Percentiles rank a stretch among this genome's conserved stretches.
Conservation (phyloP, 352 stramenopile species). For the Phytopythium aichiense region DNA sequence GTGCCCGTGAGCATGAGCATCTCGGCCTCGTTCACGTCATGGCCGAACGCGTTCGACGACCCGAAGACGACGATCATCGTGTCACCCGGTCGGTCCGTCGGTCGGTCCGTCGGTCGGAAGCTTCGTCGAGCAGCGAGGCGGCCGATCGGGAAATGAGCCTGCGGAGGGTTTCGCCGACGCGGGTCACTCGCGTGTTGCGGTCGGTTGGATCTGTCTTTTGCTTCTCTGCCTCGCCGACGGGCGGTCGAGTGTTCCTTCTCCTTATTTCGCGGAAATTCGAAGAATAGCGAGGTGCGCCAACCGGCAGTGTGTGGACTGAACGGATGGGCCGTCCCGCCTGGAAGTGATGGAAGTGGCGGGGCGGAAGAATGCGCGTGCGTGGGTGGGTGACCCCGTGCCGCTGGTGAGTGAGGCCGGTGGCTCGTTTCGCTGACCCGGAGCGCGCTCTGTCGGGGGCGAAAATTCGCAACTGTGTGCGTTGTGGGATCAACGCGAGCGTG, state of each 20-base stretch:
- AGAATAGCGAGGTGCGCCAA: neutral
- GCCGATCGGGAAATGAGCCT: no score
- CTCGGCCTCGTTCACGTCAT: conserved; percentile 62
- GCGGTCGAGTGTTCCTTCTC: neutral
- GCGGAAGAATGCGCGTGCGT: no score
- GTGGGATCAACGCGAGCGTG: neutral
- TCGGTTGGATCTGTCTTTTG: neutral
- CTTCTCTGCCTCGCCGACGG: neutral
- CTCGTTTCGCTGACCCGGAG: neutral
- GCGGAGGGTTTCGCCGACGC: no score
- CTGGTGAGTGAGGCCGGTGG: neutral
- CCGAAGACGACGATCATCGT: conserved; percentile 68
- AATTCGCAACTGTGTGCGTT: conserved; percentile 1
- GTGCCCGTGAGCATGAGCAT: conserved; percentile 64
- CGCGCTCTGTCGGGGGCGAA: neutral
- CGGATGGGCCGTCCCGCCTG: no score
- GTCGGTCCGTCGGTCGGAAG: no score
- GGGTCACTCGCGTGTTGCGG: no score
- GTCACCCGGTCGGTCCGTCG: neutral
- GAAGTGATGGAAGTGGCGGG: no score
- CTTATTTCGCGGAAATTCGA: neutral
- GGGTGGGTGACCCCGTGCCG: neutral
- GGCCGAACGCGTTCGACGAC: conserved; percentile 69
- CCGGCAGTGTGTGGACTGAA: no score
- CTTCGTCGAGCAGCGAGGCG: neutral